Percentiles rank a stretch among this genome's conserved stretches.
Evolutionary conservation across 768 basidiomycete species (phyloP).

Genomic region (Pleurotus tuber-regium): DNA sequence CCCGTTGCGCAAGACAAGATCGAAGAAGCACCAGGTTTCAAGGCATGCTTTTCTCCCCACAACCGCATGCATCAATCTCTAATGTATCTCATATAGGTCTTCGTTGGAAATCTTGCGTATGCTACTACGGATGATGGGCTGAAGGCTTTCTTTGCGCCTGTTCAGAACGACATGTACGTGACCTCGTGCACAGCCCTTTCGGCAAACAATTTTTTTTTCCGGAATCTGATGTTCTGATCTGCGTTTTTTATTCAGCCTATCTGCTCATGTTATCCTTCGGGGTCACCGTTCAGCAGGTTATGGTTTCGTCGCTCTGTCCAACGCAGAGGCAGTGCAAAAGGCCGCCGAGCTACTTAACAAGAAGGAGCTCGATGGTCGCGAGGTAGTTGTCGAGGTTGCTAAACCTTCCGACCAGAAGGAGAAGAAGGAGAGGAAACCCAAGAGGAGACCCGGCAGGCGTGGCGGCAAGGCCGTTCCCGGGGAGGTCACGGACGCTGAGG

Average conservation of each 20-base stretch:
- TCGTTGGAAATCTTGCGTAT: slow-evolving; percentile 95
- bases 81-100: slow-evolving; percentile 56
- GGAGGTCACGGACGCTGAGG: slow-evolving; percentile 88
- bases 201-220: slow-evolving; percentile 18
- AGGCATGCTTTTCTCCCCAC: slow-evolving; percentile 44
- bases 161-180: slow-evolving; percentile 84
- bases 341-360: slow-evolving; percentile 86
- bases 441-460: slow-evolving; percentile 82
- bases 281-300: slow-evolving; percentile 87
- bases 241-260: slow-evolving; percentile 47
- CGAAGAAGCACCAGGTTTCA: slow-evolving; percentile 79
- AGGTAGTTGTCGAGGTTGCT: slow-evolving; percentile 89
- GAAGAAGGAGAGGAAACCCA: slow-evolving; percentile 73
- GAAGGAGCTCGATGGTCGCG: slow-evolving; percentile 85
- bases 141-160: slow-evolving; percentile 89
- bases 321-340: slow-evolving; percentile 78
- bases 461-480: slow-evolving; percentile 85
- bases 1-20: slow-evolving; percentile 63
- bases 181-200: slow-evolving; percentile 34
- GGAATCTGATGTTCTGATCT: slow-evolving; percentile 13
- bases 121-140: slow-evolving; percentile 92
- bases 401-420: slow-evolving; percentile 90
- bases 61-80: slow-evolving; percentile 5
- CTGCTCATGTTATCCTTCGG: slow-evolving; percentile 84
- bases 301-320: slow-evolving; percentile 86